Base-by-base conservation (phyloP, 1,284 basidiomycete species). In the Erythrobasidium hasegawianum region DNA sequence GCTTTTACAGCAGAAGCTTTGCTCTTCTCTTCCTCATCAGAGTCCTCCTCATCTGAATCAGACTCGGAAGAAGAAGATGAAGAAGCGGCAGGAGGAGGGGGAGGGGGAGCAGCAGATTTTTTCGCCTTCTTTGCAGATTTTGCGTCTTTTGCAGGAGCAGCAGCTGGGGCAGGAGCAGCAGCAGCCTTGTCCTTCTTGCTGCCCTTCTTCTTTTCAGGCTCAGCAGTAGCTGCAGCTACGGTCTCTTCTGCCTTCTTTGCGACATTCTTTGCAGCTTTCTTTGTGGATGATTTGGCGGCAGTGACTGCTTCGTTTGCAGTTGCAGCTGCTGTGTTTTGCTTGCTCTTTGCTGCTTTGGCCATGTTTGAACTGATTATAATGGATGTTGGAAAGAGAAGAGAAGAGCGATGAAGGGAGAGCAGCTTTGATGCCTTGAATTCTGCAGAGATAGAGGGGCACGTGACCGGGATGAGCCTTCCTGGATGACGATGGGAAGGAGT, bases 221-320 rank as follows among this genome's bases (percentile, higher is more conserved):
- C 61, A 38, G 71, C 71, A 39, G 69, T 70, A 66, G 68, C 71
- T 55, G 70, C 70, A 68, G 75, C 74, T 58, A 77, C 77, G 45
- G 78, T 77, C 13, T 76, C 33, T 33, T 33, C 33, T 33, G 33
- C 43, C 43, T 47, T 47, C 7, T 47, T 47, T 47, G 76, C 69
- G 4, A 33, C 33, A 33, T 77, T 78, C 75, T 78, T 78, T 45
- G 69, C 69, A 39, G 67, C 57, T 57, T 74, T 77, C 72, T 79
- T 79, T 39, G 67, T 70, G 69, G 76, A 75, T 7, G 71, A 69
- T 73, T 64, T 67, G 72, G 71, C 79, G 45, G 74, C 66, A 10
- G 70, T 67, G 69, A 73, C 74, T 70, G 68, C 50, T 13, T 59
- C 67, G 41, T 70, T 71, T 29, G 69, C 64, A 20, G 61, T 59